These are phyloP conservation scores for Saccharomyces uvarum DNA, from an alignment of 1,139 yeast genomes.

Conservation along the genomic window DNA sequence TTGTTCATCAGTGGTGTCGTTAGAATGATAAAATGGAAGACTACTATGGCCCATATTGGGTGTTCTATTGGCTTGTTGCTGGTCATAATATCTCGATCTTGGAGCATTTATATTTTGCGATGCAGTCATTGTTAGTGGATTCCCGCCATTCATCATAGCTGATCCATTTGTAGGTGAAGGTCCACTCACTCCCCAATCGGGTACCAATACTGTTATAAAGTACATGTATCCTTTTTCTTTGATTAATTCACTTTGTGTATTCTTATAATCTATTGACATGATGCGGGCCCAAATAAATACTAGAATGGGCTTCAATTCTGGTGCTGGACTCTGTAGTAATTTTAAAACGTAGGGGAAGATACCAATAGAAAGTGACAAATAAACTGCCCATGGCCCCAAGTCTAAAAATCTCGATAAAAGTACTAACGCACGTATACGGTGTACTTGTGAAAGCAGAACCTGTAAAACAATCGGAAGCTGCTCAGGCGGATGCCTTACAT, in stretches of 20 bases:
- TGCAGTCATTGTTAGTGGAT: slow-evolving; percentile 30
- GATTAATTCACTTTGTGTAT: slow-evolving; percentile 85
- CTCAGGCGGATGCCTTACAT: slow-evolving; percentile 81
- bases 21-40: slow-evolving; percentile 28
- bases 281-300: slow-evolving; percentile 97
- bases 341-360: slow-evolving; percentile 92
- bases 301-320: slow-evolving; percentile 85
- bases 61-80: slow-evolving; percentile 12
- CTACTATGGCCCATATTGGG: slow-evolving; percentile 6
- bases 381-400: slow-evolving; percentile 96
- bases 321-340: slow-evolving; percentile 88
- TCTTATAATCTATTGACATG: slow-evolving; percentile 87
- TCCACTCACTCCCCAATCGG: slow-evolving; percentile 37
- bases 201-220: slow-evolving; percentile 66
- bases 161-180: slow-evolving; percentile 30
- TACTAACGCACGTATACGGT: slow-evolving; percentile 80
- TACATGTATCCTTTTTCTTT: slow-evolving; percentile 89
- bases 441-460: slow-evolving; percentile 87
- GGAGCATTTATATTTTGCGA: slow-evolving; percentile 17
- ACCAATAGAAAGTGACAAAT: slow-evolving; percentile 84
- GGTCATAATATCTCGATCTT: slow-evolving; percentile 16
- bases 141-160: slow-evolving; percentile 11
- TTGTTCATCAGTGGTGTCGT: slow-evolving; percentile 59
- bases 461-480: slow-evolving; percentile 91
- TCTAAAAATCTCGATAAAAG: slow-evolving; percentile 79